These are phyloP conservation scores for Kwoniella pini DNA, from an alignment of 768 basidiomycete species.

Conservation along the genomic window DNA sequence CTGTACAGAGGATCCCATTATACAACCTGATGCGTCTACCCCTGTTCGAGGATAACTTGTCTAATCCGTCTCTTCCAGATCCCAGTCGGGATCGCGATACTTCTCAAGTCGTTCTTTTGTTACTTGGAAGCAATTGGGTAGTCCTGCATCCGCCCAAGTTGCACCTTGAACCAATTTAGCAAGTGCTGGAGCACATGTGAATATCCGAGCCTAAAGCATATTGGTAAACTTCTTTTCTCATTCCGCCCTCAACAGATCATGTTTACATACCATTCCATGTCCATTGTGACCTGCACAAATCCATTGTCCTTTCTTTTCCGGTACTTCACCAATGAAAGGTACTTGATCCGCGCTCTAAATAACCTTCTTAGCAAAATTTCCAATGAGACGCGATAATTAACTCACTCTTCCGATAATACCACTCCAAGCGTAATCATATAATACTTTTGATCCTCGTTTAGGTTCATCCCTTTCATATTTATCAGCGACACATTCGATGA, in stretches of 20 bases:
- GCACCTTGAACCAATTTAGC: conserved; percentile 33
- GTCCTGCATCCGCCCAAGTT: conserved; percentile 25
- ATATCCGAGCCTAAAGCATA: conserved; percentile 38
- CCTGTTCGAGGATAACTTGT: too few species aligned
- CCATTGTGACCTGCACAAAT: conserved; percentile 41
- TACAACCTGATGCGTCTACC: too few species aligned
- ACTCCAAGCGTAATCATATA: conserved; percentile 46
- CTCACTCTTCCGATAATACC: conserved; percentile 48
- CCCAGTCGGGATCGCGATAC: neutral
- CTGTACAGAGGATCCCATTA: too few species aligned
- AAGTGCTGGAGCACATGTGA: conserved; percentile 39
- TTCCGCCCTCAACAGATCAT: too few species aligned
- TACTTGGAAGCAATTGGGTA: conserved; percentile 38
- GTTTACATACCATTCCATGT: conserved; percentile 27
- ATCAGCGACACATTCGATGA: neutral
- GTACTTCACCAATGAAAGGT: conserved; percentile 43
- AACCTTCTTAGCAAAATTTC: neutral
- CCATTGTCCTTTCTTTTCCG: conserved; percentile 40
- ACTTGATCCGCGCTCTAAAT: conserved; percentile 42
- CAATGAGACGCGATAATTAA: neutral
- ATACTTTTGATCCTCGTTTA: neutral
- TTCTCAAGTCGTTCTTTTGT: conserved; percentile 28
- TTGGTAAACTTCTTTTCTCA: neutral
- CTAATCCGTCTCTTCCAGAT: neutral
- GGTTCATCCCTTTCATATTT: conserved; percentile 6